A percentile compares a stretch with the other conserved stretches of the same genome.
Conservation (phyloP, 352 stramenopile species). For the Aphanomyces invadans region DNA sequence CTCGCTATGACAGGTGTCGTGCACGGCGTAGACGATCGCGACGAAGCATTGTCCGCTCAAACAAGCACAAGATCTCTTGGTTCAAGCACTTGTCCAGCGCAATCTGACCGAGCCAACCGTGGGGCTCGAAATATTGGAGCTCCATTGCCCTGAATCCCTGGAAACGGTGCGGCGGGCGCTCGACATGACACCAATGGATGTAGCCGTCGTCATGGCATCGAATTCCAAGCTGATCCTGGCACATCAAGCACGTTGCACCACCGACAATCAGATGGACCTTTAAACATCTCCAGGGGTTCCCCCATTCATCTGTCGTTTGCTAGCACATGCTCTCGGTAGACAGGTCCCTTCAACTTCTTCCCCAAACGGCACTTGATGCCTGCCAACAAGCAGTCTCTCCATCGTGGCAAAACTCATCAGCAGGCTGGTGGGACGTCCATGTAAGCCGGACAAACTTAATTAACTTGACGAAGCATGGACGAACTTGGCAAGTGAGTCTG, state of each 20-base stretch:
- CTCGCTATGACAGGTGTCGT: too few species aligned
- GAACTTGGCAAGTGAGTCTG: not conserved
- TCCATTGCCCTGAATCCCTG: not conserved
- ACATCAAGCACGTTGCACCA: not conserved
- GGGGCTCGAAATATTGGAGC: not conserved
- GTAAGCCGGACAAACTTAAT: too few species aligned
- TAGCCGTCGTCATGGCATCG: not conserved
- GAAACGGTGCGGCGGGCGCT: not conserved
- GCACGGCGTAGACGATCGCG: not conserved
- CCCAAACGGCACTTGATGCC: too few species aligned
- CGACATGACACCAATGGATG: not conserved
- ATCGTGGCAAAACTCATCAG: too few species aligned
- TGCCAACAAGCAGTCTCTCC: too few species aligned
- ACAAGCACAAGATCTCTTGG: not conserved
- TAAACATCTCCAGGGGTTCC: slow-evolving; percentile 20
- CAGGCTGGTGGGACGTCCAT: too few species aligned
- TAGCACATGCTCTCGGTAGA: too few species aligned
- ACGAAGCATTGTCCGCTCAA: not conserved
- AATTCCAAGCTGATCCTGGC: not conserved
- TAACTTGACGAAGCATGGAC: too few species aligned
- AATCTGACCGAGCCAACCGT: not conserved
- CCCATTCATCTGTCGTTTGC: not conserved
- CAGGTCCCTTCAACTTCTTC: too few species aligned
- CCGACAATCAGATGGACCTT: slow-evolving; percentile 10
- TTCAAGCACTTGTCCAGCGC: not conserved